Conservation (phyloP, 768 basidiomycete species). For the Cystobasidium onofrii region DNA sequence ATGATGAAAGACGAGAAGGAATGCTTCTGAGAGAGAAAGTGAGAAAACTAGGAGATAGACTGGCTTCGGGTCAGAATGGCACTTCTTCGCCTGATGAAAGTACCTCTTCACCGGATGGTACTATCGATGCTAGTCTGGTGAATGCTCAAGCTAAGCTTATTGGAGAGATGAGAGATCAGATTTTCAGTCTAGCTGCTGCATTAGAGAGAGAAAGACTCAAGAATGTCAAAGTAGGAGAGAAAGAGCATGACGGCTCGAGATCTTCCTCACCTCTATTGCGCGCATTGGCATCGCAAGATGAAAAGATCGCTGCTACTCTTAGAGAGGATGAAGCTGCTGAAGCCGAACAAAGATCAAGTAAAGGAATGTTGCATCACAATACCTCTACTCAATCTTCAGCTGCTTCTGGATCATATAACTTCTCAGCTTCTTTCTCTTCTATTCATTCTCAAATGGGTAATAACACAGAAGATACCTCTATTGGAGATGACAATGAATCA, state of each 20-base stretch:
- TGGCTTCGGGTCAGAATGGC: slow-evolving; percentile 1
- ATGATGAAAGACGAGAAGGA: slow-evolving; percentile 69
- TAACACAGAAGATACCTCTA: slow-evolving; percentile 32
- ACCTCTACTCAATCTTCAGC: slow-evolving; percentile 7
- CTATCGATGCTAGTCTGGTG: slow-evolving; percentile 38
- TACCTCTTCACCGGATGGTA: background rate
- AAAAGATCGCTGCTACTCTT: slow-evolving; percentile 11
- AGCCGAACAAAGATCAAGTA: background rate
- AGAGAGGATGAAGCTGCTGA: slow-evolving; percentile 1
- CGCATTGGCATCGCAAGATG: slow-evolving; percentile 11
- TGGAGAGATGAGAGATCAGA: slow-evolving; percentile 47
- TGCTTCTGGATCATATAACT: slow-evolving; percentile 26
- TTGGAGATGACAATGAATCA: slow-evolving; percentile 20
- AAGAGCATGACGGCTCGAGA: slow-evolving; percentile 31
- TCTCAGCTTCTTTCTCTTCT: slow-evolving; percentile 27
- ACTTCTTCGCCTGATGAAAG: background rate
- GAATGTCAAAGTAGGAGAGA: slow-evolving; percentile 39
- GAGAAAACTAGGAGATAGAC: slow-evolving; percentile 33
- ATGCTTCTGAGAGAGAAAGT: slow-evolving; percentile 66
- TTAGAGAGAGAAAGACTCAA: slow-evolving; percentile 45
- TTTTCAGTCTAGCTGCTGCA: slow-evolving; percentile 47
- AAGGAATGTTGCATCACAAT: slow-evolving; percentile 2
- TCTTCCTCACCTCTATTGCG: background rate
- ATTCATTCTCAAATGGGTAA: slow-evolving; percentile 16
- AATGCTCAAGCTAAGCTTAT: slow-evolving; percentile 44